Evolutionary conservation across 306 rosid genomes (phyloP).

Genomic region (Cicer pinnatifidum): DNA sequence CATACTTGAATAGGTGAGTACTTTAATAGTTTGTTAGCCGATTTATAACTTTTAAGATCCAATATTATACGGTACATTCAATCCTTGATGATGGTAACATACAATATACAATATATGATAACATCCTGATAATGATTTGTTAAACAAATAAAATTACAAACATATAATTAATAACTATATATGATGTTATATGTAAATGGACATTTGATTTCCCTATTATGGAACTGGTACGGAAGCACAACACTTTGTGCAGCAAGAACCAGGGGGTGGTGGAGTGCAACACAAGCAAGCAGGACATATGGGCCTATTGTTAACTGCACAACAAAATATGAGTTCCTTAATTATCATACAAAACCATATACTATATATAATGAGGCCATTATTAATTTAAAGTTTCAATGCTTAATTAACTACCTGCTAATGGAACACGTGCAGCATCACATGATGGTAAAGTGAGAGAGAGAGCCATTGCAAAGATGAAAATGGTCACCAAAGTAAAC

Average conservation of each 20-base stretch:
- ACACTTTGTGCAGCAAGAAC: slow-evolving; percentile 54
- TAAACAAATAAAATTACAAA: neutral
- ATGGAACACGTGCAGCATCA: slow-evolving; percentile 30
- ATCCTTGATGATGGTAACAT: neutral
- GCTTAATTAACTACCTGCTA: slow-evolving; percentile 3
- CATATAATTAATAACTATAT: neutral
- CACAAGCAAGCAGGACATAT: slow-evolving; percentile 31
- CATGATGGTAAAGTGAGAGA: slow-evolving; percentile 42
- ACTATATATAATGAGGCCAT: neutral
- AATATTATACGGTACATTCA: neutral
- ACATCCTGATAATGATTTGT: neutral
- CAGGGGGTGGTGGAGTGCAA: slow-evolving; percentile 49
- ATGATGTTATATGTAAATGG: neutral
- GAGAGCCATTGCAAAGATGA: slow-evolving; percentile 47
- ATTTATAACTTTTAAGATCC: neutral
- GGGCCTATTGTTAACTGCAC: neutral
- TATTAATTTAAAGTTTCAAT: neutral
- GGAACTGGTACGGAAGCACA: slow-evolving; percentile 49
- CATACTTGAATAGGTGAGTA: too few species aligned
- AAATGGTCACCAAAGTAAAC: slow-evolving; percentile 44
- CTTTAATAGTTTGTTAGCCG: too few species aligned
- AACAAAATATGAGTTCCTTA: neutral
- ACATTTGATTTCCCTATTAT: neutral
- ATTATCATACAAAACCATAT: neutral
- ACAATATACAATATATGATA: neutral